phyloP scores from a whole-genome alignment of 345 rosid species.

The Raphanus sativus region DNA sequence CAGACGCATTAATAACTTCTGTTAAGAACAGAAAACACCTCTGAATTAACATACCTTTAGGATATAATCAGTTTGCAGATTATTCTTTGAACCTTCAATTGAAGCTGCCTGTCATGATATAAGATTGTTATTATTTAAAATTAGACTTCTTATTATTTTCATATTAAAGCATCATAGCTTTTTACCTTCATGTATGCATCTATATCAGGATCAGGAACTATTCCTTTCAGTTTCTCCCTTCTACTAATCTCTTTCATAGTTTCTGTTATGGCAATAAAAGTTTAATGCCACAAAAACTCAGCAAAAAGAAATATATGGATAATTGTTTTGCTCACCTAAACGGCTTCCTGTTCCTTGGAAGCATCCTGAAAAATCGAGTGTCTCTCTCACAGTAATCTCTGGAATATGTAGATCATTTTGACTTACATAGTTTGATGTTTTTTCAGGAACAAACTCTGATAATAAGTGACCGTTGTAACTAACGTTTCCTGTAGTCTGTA shows the following conservation, averaged over 20 bases:
- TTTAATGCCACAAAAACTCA: neutral
- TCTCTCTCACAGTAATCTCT: conserved; percentile 77
- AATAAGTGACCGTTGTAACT: conserved; percentile 55
- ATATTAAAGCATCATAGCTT: neutral
- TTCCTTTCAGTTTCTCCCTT: conserved; percentile 25
- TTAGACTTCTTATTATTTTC: neutral
- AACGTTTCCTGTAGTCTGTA: conserved; percentile 35
- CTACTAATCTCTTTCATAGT: conserved; percentile 31
- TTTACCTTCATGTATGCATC: conserved; percentile 40
- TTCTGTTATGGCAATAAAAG: conserved; percentile 1
- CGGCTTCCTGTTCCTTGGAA: conserved; percentile 64
- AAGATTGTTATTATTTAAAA: neutral
- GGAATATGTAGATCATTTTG: conserved; percentile 74
- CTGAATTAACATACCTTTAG: conserved; percentile 36
- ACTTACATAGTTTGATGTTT: conserved; percentile 48
- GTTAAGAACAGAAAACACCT: neutral
- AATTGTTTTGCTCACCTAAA: neutral
- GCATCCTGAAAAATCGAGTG: conserved; percentile 71
- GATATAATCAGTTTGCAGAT: conserved; percentile 48
- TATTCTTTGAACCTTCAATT: conserved; percentile 34
- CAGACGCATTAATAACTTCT: neutral
- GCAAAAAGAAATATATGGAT: neutral
- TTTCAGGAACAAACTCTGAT: conserved; percentile 46
- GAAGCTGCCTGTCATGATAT: conserved; percentile 38
- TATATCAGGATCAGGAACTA: conserved; percentile 36